Evolutionary conservation across 305 asterid species (phyloP).

Genomic region (Solanum hybrid): DNA sequence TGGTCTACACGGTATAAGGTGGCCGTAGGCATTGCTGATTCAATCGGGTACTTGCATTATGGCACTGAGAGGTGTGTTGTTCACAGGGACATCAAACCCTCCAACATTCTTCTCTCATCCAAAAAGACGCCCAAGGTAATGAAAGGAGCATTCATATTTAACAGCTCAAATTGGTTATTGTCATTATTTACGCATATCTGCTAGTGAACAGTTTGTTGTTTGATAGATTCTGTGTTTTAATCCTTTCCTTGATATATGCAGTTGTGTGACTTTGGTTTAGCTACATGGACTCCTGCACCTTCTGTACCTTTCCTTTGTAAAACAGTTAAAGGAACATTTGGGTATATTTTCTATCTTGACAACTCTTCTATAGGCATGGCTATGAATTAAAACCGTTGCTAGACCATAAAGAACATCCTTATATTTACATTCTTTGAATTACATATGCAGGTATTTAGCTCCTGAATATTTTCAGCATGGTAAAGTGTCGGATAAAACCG

Average conservation of each 20-base stretch:
- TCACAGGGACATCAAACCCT: constrained; percentile 90
- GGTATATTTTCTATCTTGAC: constrained; percentile 35
- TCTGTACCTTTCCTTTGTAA: constrained; percentile 86
- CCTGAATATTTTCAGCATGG: constrained; percentile 96
- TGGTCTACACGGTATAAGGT: constrained; percentile 65
- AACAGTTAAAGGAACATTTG: constrained; percentile 92
- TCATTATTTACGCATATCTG: constrained; percentile 10
- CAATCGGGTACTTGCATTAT: constrained; percentile 59
- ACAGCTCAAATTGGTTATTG: neutral
- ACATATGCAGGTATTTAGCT: constrained; percentile 56
- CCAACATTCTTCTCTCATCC: constrained; percentile 84
- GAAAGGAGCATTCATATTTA: neutral
- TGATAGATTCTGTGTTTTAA: neutral
- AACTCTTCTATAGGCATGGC: neutral
- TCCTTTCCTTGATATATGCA: constrained; percentile 17
- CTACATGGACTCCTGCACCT: constrained; percentile 86
- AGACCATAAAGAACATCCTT: neutral
- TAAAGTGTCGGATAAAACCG: constrained; percentile 84
- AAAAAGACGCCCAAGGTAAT: constrained; percentile 60
- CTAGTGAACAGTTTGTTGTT: neutral
- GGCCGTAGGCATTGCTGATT: constrained; percentile 68
- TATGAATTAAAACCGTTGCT: neutral
- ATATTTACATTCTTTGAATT: neutral
- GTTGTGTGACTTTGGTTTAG: constrained; percentile 91
- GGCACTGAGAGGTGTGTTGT: constrained; percentile 71